Conservation (phyloP, 495 filamentous ascomycete genomes). For the Staphylotrichum longicolle region DNA sequence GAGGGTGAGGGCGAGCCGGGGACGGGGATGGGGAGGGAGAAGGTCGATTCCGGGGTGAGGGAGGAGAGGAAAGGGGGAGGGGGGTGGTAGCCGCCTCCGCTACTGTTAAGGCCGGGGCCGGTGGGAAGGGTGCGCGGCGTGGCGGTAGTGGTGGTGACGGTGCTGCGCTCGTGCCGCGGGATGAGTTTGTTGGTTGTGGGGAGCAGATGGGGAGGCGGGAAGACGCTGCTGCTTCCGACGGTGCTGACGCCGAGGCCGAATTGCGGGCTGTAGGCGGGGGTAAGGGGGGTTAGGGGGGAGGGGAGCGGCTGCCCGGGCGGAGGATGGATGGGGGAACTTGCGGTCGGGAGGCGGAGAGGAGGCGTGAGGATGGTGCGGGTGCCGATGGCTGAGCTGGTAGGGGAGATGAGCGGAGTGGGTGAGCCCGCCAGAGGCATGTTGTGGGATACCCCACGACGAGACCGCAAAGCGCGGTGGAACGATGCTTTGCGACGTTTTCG, state of each 20-base stretch:
- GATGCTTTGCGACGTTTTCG: slow-evolving; percentile 25
- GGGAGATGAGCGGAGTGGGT: slow-evolving; percentile 42
- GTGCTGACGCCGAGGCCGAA: slow-evolving; percentile 1
- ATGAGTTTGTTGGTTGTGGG: slow-evolving; percentile 35
- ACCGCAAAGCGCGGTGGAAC: slow-evolving; percentile 18
- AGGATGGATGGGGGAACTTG: slow-evolving; percentile 39
- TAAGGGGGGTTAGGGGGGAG: slow-evolving; percentile 31
- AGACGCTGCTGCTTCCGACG: slow-evolving; percentile 18
- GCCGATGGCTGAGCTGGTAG: slow-evolving; percentile 32
- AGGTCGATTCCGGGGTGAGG: neutral
- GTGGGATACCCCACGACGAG: slow-evolving; percentile 13
- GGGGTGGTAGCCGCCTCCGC: neutral
- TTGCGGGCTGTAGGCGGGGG: slow-evolving; percentile 29
- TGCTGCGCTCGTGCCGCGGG: slow-evolving; percentile 31
- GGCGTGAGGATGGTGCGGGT: slow-evolving; percentile 35
- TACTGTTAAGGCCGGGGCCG: slow-evolving; percentile 3
- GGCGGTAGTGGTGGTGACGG: slow-evolving; percentile 9
- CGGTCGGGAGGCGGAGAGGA: slow-evolving; percentile 46
- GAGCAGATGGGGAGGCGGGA: slow-evolving; percentile 32
- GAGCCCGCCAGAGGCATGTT: slow-evolving; percentile 29
- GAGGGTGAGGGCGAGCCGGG: neutral
- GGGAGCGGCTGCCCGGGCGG: slow-evolving; percentile 30
- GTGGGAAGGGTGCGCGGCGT: neutral
- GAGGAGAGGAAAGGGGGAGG: neutral
- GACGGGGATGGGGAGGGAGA: slow-evolving; percentile 7